Evolutionary conservation across 2,329 filamentous ascomycete species (phyloP).

Genomic region (Gyromitra esculenta): DNA sequence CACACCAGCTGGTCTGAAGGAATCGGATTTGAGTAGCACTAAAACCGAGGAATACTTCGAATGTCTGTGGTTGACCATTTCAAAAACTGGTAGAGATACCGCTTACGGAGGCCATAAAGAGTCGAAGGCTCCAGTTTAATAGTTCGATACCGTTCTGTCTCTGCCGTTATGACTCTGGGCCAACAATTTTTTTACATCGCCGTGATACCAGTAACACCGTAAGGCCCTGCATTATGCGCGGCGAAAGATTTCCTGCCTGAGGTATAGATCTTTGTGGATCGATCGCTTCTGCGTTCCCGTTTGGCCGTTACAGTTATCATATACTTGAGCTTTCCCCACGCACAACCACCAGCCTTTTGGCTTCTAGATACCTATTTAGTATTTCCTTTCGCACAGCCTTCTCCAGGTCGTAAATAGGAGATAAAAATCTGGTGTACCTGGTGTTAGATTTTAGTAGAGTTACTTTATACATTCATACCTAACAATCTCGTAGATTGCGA

Average conservation of each 20-base stretch:
- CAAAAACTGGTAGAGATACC: not conserved
- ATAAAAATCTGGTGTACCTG: too few species aligned
- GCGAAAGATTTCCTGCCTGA: not conserved
- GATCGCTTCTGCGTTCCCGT: not conserved
- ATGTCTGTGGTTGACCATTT: not conserved
- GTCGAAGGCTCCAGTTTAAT: not conserved
- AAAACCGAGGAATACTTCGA: not conserved
- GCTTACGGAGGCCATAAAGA: not conserved
- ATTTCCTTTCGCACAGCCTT: too few species aligned
- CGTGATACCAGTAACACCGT: not conserved
- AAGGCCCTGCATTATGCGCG: not conserved
- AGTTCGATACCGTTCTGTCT: not conserved
- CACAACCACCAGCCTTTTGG: too few species aligned
- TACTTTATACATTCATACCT: too few species aligned
- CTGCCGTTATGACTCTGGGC: not conserved
- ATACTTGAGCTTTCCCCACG: not conserved
- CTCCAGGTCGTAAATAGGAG: too few species aligned
- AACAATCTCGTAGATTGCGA: too few species aligned
- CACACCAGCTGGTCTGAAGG: not conserved
- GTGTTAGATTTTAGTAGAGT: too few species aligned
- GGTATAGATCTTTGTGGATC: not conserved
- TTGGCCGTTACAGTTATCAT: not conserved
- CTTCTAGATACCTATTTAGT: too few species aligned
- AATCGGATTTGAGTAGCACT: not conserved
- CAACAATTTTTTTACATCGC: not conserved